A percentile compares a stretch with the other conserved stretches of the same genome.
phyloP scores from a whole-genome alignment of 1,284 basidiomycete species.

The Cerrena zonata region DNA sequence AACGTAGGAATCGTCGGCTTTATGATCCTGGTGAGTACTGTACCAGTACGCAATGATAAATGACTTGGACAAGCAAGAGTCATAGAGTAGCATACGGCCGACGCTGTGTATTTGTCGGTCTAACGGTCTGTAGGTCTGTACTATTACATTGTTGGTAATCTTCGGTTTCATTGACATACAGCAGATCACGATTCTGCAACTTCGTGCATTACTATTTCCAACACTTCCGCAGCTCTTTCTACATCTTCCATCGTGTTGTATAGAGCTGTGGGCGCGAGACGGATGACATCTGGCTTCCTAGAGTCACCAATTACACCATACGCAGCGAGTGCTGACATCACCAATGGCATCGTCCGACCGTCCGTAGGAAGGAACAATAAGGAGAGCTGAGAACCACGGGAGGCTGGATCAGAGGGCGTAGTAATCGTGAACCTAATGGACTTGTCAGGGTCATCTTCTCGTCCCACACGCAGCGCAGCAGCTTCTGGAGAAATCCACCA shows the following conservation, averaged over 20 bases:
- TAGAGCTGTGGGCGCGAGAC: conserved; percentile 76
- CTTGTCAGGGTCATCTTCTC: conserved; percentile 13
- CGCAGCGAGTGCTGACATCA: conserved; percentile 57
- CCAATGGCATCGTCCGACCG: conserved; percentile 63
- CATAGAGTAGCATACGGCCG: no score
- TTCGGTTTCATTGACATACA: background rate
- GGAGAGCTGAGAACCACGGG: conserved; percentile 82
- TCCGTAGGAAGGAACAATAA: conserved; percentile 68
- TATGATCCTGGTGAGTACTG: no score
- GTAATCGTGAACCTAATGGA: conserved; percentile 76
- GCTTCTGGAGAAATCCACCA: conserved; percentile 51
- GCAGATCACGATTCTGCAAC: conserved; percentile 10
- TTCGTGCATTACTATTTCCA: conserved; percentile 52
- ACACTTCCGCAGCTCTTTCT: conserved; percentile 54
- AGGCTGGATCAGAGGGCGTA: conserved; percentile 64
- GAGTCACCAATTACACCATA: conserved; percentile 86
- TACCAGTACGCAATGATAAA: no score
- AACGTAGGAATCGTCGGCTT: no score
- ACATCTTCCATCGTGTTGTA: conserved; percentile 82
- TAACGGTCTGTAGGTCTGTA: background rate
- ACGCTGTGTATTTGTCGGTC: no score
- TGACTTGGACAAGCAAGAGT: no score
- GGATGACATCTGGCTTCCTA: conserved; percentile 83
- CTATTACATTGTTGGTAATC: background rate
- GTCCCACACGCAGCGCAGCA: conserved; percentile 20